phyloP scores from a whole-genome alignment of 768 basidiomycete genomes.

The Phlegmacium glaucopus region DNA sequence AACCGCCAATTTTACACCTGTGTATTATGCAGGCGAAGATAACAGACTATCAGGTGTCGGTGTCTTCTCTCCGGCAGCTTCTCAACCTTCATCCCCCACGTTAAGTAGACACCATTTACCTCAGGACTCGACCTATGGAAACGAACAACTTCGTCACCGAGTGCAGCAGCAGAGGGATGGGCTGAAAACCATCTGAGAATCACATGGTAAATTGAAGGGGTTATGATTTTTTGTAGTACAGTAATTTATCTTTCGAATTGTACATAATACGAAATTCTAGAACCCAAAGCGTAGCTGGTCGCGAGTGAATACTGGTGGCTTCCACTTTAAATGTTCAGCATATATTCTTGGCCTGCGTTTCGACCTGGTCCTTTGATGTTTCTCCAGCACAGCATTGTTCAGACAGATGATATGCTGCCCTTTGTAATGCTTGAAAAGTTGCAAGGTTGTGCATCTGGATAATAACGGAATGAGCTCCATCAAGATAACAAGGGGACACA shows the following conservation, averaged over 20 bases:
- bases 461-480: slow-evolving; percentile 5
- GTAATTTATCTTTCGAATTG: too few relatives aligned
- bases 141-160: slow-evolving; percentile 20
- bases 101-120: slow-evolving; percentile 36
- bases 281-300: slow-evolving; percentile 83
- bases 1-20: slow-evolving; percentile 12
- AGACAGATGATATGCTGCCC: slow-evolving; percentile 92
- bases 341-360: slow-evolving; percentile 81
- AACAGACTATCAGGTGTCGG: slow-evolving; percentile 64
- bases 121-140: slow-evolving; percentile 2
- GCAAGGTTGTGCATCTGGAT: slow-evolving; percentile 83
- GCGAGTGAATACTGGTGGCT: slow-evolving; percentile 89
- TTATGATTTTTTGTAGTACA: slow-evolving; percentile 5
- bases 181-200: background rate
- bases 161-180: slow-evolving; percentile 4
- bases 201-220: background rate
- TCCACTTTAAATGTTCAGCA: slow-evolving; percentile 83
- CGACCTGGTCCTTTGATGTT: slow-evolving; percentile 77
- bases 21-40: slow-evolving; percentile 47
- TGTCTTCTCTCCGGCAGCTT: slow-evolving; percentile 69
- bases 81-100: slow-evolving; percentile 63
- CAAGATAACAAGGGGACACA: slow-evolving; percentile 6
- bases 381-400: slow-evolving; percentile 86
- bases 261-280: slow-evolving; percentile 28
- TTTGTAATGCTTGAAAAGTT: slow-evolving; percentile 95